Evolutionary conservation across 1,139 yeast genomes (phyloP).

Genomic region (Kurtzmaniella quercitrusa): DNA sequence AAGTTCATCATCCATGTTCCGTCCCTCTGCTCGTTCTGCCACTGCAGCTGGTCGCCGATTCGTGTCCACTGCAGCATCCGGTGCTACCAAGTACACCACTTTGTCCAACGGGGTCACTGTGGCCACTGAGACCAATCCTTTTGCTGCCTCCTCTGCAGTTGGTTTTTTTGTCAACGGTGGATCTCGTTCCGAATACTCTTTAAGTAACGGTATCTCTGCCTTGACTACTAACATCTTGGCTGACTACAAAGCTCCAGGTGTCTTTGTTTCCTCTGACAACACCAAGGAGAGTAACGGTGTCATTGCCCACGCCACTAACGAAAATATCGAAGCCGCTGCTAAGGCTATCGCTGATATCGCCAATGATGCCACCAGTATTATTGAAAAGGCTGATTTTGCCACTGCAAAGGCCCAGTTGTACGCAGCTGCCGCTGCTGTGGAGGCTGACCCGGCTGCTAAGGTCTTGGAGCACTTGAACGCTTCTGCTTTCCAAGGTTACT

Average conservation of each 20-base stretch:
- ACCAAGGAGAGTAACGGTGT: conserved; percentile 54
- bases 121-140: conserved; percentile 61
- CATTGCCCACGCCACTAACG: conserved; percentile 47
- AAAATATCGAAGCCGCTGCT: conserved; percentile 41
- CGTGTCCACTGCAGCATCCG: conserved; percentile 52
- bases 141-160: conserved; percentile 54
- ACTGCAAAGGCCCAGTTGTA: conserved; percentile 34
- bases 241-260: conserved; percentile 37
- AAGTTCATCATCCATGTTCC: conserved; percentile 2
- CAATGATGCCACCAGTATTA: conserved; percentile 22
- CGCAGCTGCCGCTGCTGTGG: conserved; percentile 40
- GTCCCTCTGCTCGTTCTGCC: conserved; percentile 5
- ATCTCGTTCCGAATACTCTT: conserved; percentile 72
- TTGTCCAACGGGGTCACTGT: conserved; percentile 69
- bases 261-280: conserved; percentile 40
- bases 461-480: conserved; percentile 72
- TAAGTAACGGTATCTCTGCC: conserved; percentile 75
- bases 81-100: conserved; percentile 62
- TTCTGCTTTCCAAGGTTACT: conserved; percentile 81
- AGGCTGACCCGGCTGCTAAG: conserved; percentile 42
- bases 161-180: conserved; percentile 76
- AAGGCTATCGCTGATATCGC: conserved; percentile 31
- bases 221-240: conserved; percentile 53
- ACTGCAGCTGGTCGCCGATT: conserved; percentile 42
- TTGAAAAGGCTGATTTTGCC: conserved; percentile 32